A percentile compares a stretch with the other conserved stretches of the same genome.
phyloP scores from a whole-genome alignment of 2,329 filamentous ascomycete genomes.

The Aspergillus quadrilineatus region DNA sequence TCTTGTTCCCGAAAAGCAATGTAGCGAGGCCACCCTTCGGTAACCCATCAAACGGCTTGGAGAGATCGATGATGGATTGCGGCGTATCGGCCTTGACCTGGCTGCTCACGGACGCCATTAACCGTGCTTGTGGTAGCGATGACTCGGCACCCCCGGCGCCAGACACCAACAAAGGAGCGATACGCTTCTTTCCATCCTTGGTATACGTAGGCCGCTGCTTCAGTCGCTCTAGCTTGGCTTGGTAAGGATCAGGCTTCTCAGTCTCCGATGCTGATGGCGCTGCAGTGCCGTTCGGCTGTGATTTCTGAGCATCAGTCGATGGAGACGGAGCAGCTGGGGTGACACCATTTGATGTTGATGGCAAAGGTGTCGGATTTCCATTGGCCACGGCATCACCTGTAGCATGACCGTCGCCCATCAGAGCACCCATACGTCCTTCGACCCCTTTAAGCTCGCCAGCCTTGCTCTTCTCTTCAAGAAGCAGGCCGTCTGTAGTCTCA shows the following conservation, averaged over 20 bases:
- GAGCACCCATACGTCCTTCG: constrained; percentile 93
- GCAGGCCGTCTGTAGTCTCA: constrained; percentile 84
- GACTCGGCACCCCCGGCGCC: constrained; percentile 84
- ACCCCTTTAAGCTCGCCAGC: constrained; percentile 85
- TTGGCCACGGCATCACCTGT: constrained; percentile 55
- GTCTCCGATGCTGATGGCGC: constrained; percentile 34
- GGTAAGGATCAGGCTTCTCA: constrained; percentile 53
- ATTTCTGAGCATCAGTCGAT: constrained; percentile 32
- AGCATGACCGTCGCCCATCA: constrained; percentile 81
- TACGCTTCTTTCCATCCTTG: constrained; percentile 95
- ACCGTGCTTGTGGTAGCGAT: constrained; percentile 81
- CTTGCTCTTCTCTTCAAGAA: constrained; percentile 88
- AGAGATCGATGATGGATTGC: constrained; percentile 81
- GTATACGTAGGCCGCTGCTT: constrained; percentile 93
- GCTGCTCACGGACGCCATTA: constrained; percentile 74
- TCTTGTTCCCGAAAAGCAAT: constrained; percentile 88
- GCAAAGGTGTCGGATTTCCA: constrained; percentile 37
- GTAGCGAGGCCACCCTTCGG: constrained; percentile 84
- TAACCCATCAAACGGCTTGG: constrained; percentile 88
- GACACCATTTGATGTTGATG: constrained; percentile 51
- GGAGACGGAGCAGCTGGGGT: constrained; percentile 36
- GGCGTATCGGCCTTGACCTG: constrained; percentile 68
- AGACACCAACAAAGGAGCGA: constrained; percentile 86
- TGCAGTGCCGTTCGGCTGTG: constrained; percentile 38
- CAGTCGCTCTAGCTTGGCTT: constrained; percentile 64